Percentiles rank a stretch among this genome's conserved stretches.
These are phyloP conservation scores for Umbelopsis sp. DNA, from an alignment of 192 early-diverging fungal genomes.

Conservation along the genomic window DNA sequence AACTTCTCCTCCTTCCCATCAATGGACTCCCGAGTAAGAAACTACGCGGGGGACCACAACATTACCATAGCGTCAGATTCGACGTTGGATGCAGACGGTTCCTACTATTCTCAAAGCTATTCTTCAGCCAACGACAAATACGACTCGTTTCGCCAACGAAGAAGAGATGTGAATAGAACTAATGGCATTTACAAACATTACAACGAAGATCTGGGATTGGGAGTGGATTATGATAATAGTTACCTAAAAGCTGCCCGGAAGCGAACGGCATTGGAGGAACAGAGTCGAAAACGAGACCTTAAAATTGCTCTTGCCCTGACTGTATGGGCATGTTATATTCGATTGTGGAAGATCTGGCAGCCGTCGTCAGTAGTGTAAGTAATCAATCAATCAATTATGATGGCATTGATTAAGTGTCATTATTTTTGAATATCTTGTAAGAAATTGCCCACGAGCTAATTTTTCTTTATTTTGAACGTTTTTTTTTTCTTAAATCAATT, in stretches of 20 bases:
- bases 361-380: conserved; percentile 46
- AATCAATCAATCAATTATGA: background rate
- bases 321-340: conserved; percentile 31
- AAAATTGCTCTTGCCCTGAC: conserved; percentile 26
- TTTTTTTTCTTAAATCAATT: background rate
- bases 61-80: conserved; percentile 2
- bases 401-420: no score
- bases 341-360: conserved; percentile 44
- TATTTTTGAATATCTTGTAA: background rate
- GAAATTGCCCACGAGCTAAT: background rate
- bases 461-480: background rate
- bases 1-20: background rate
- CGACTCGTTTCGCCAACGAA: background rate
- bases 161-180: background rate
- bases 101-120: background rate
- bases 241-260: conserved; percentile 7
- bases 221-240: background rate
- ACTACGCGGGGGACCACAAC: conserved; percentile 15
- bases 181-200: background rate
- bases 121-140: conserved; percentile 5
- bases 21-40: conserved; percentile 14
- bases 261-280: conserved; percentile 15
- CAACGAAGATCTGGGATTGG: background rate
- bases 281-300: conserved; percentile 25
- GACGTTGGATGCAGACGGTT: background rate